Evolutionary conservation across 352 stramenopile species (phyloP).

Genomic region (Pythium myriotylum): DNA sequence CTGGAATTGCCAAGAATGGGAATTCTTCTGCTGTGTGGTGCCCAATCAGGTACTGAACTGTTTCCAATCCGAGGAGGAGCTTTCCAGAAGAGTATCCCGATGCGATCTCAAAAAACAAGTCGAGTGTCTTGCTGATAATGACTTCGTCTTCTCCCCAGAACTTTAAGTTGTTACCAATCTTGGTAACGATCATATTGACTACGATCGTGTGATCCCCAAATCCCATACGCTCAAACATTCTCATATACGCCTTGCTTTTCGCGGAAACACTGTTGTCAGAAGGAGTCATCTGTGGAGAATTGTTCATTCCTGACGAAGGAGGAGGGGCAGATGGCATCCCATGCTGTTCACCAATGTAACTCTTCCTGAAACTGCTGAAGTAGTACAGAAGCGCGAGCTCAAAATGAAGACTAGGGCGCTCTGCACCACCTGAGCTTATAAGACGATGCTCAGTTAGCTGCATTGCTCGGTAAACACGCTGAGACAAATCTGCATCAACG

Average conservation of each 20-base stretch:
- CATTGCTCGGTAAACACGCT: slow-evolving; percentile 95
- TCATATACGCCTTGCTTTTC: slow-evolving; percentile 96
- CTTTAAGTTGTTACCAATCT: slow-evolving; percentile 99
- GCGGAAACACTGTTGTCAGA: slow-evolving; percentile 74
- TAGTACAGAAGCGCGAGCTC: slow-evolving; percentile 97
- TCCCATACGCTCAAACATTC: slow-evolving; percentile 98
- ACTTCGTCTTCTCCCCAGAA: slow-evolving; percentile 97
- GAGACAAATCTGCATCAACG: slow-evolving; percentile 95
- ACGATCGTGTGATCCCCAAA: slow-evolving; percentile 97
- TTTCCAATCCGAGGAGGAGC: slow-evolving; percentile 96
- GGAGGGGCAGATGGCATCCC: slow-evolving; percentile 80
- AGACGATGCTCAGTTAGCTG: slow-evolving; percentile 95
- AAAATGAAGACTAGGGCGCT: slow-evolving; percentile 91
- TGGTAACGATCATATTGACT: slow-evolving; percentile 98
- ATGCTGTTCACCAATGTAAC: slow-evolving; percentile 92
- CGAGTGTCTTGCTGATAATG: slow-evolving; percentile 95
- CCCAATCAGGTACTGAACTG: slow-evolving; percentile 95
- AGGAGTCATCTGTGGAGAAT: slow-evolving; percentile 83
- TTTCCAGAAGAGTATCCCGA: slow-evolving; percentile 97
- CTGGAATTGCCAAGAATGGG: slow-evolving; percentile 94
- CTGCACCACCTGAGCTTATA: slow-evolving; percentile 81
- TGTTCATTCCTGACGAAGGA: slow-evolving; percentile 52
- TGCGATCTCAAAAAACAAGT: slow-evolving; percentile 97
- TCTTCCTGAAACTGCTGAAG: slow-evolving; percentile 94
- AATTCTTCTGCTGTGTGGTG: slow-evolving; percentile 98